Percentiles rank a stretch among this genome's conserved stretches.
Conservation (phyloP, 305 asterid genomes). For the Fraxinus sp. region DNA sequence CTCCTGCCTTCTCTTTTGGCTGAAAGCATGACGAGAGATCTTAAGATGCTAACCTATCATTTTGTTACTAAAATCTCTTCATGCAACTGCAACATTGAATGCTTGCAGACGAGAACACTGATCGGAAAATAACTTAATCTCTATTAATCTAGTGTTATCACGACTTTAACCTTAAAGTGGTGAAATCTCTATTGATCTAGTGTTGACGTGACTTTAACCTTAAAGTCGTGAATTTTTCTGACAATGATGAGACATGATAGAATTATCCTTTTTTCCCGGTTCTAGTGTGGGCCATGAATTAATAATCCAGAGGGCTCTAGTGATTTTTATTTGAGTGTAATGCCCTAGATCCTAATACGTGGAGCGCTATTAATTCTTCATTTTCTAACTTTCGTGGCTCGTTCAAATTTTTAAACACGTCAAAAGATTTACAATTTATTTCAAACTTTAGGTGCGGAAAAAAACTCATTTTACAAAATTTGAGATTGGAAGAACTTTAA, state of each 20-base stretch:
- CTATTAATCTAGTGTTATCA: background rate
- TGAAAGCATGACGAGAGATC: background rate
- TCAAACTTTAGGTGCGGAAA: too few species aligned
- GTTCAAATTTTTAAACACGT: too few species aligned
- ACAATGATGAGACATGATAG: background rate
- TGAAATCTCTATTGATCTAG: background rate
- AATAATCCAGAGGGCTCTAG: background rate
- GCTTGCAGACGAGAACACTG: background rate
- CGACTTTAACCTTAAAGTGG: background rate
- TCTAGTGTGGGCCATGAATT: background rate
- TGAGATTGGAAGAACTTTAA: too few species aligned
- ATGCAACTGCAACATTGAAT: constrained; percentile 13
- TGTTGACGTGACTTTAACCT: background rate
- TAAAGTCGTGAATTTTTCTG: background rate
- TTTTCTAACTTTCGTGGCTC: too few species aligned
- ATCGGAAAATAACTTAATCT: background rate
- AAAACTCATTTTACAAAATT: too few species aligned
- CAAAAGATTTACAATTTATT: too few species aligned
- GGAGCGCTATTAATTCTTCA: too few species aligned
- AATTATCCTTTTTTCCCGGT: background rate
- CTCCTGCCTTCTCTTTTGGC: background rate
- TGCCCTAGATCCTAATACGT: too few species aligned
- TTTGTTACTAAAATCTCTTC: constrained; percentile 3
- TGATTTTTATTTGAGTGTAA: constrained; percentile 6
- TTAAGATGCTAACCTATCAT: background rate